Evolutionary conservation across 495 filamentous ascomycete genomes (phyloP), one percentile per base, ranked within the genome.

Genomic region (Aspergillus ostianus): DNA sequence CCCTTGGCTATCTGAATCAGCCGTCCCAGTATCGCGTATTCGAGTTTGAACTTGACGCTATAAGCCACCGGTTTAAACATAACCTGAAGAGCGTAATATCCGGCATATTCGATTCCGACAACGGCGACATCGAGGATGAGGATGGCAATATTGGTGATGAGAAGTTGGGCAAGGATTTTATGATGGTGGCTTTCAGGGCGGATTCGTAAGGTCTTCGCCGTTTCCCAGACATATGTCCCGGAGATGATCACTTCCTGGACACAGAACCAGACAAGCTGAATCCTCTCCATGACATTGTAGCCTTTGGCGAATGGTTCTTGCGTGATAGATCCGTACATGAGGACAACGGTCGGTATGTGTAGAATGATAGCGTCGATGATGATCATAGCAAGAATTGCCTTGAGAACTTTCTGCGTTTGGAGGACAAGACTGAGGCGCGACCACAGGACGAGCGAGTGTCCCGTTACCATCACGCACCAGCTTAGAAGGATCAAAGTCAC

Each of bases 191-290:
- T 60, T 20, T 71, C 65, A 0, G 74, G 63, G 5, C 72, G 51
- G 19, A 77, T 70, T 23, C 73, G 71, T 0, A 85, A 71, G 17
- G 84, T 62, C 47, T 69, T 76, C 7, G 69, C 66, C 4, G 78
- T 82, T 56, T 81, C 80, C 71, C 71, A 80, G 8, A 87, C 71
- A 59, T 85, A 87, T 3, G 85, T 64, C 1, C 77, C 77, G 1
- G 85, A 86, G 20, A 87, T 77, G 21, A 82, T 68, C 36, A 78
- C 59, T 64, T 86, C 84, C 64, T 86, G 84, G 9, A 84, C 49
- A 52, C 74, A 80, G 67, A 86, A 84, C 2, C 70, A 78, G 3
- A 77, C 71, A 29, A 86, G 72, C 64, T 86, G 79, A 6, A 82
- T 70, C 2, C 76, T 77, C 52, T 85, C 84, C 65, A 81, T 78